Evolutionary conservation across 495 filamentous ascomycete genomes (phyloP).

Genomic region (Trichoderma virens): DNA sequence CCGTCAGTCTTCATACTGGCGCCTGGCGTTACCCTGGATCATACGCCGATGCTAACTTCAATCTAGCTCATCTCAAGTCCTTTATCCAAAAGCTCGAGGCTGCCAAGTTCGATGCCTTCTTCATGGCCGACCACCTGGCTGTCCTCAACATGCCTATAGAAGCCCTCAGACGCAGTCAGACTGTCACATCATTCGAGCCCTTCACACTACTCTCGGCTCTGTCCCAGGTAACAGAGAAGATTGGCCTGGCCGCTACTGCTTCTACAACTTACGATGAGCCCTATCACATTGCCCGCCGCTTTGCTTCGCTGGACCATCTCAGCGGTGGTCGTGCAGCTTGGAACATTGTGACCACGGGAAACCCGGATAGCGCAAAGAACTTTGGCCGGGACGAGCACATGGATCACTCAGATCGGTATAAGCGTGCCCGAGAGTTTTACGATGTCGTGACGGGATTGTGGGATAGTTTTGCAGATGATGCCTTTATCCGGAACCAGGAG

Average conservation of each 20-base stretch:
- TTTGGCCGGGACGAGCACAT: constrained; percentile 47
- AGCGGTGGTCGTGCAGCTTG: constrained; percentile 52
- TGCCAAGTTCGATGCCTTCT: constrained; percentile 56
- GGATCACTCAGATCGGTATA: constrained; percentile 52
- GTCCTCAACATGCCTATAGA: constrained; percentile 52
- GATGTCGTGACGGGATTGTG: constrained; percentile 48
- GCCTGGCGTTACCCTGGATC: constrained; percentile 51
- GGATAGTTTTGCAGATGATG: constrained; percentile 50
- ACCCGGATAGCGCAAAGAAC: constrained; percentile 46
- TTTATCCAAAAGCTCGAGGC: constrained; percentile 50
- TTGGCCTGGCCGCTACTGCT: constrained; percentile 45
- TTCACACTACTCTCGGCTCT: constrained; percentile 42
- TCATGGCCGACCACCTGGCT: constrained; percentile 54
- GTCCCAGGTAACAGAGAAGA: constrained; percentile 41
- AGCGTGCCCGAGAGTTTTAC: constrained; percentile 52
- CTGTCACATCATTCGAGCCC: constrained; percentile 47
- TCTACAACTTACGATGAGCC: constrained; percentile 49
- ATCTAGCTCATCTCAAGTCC: constrained; percentile 43
- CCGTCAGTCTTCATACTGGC: constrained; percentile 48
- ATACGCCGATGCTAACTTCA: constrained; percentile 53
- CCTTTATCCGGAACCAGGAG: constrained; percentile 41
- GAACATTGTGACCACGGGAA: constrained; percentile 58
- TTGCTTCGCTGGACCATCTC: constrained; percentile 54
- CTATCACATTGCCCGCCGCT: constrained; percentile 49
- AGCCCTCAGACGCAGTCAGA: constrained; percentile 49